Base-by-base conservation (phyloP, 1,139 yeast species). In the Blastobotrys aristatus region DNA sequence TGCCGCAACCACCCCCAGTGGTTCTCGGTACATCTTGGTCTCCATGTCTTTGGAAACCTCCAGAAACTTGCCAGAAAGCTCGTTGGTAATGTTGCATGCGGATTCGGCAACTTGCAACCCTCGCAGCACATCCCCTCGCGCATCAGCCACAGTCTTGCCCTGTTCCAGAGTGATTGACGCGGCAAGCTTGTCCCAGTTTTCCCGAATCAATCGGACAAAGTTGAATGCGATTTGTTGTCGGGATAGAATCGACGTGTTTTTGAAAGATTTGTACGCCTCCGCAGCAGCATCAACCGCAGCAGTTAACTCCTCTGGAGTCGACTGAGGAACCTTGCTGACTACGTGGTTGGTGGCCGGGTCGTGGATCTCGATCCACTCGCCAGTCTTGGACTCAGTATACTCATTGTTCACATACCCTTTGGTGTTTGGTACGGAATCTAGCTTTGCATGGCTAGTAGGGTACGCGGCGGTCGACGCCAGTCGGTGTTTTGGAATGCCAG, bases 71-170 rank as follows among this genome's bases (percentile, higher is more conserved):
- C 88, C 88, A 65, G 79, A 77, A 56, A 83, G 72, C 61, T 83
- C 80, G 56, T 83, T 76, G 53, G 84, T 75, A 41, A 71, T 62
- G 20, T 64, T 67, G 49, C 72, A 66, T 20, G 75, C 72, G 36
- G 83, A 80, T 68, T 84, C 94, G 26, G 90, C 92, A 46, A 85
- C 90, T 67, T 84, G 94, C 47, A 84, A 73, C 27, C 94, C 94
- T 54, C 94, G 74, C 57, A 83, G 74, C 33, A 84, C 92, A 62
- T 84, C 94, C 24, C 92, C 92, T 61, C 75, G 70, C 50, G 94
- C 92, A 59, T 84, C 92, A 37, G 78, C 77, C 65, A 82, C 79
- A 16, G 92, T 82, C 67, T 84, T 84, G 46, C 94, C 94, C 68
- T 84, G 92, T 68, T 84, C 92, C 57, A 81, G 72, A 38, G 84